Conservation (phyloP, 2,329 filamentous ascomycete species). For the Coleophoma crateriformis region DNA sequence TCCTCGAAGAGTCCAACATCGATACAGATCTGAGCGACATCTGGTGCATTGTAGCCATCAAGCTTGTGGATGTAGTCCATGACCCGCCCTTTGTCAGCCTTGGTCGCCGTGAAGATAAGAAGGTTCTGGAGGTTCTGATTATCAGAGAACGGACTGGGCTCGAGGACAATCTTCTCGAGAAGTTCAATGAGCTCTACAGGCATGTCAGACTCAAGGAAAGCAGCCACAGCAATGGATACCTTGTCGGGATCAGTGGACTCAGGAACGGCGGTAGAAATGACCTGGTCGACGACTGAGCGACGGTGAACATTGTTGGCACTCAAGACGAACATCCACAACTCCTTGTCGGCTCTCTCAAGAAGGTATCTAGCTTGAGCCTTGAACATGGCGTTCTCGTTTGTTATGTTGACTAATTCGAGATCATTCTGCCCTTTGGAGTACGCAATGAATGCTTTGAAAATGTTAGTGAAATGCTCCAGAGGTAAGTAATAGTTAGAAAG, state of each 20-base stretch:
- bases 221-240: slow-evolving; percentile 89
- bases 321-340: slow-evolving; percentile 93
- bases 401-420: slow-evolving; percentile 92
- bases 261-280: slow-evolving; percentile 90
- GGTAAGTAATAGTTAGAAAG: no score
- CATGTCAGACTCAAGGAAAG: slow-evolving; percentile 86
- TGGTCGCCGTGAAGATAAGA: slow-evolving; percentile 91
- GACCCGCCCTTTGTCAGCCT: slow-evolving; percentile 89
- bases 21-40: slow-evolving; percentile 90
- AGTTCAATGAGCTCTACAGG: slow-evolving; percentile 94
- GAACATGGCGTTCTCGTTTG: slow-evolving; percentile 99
- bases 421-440: slow-evolving; percentile 98
- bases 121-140: slow-evolving; percentile 96
- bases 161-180: slow-evolving; percentile 98
- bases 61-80: slow-evolving; percentile 96
- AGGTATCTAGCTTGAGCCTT: slow-evolving; percentile 94
- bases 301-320: slow-evolving; percentile 95
- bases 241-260: slow-evolving; percentile 90
- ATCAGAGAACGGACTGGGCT: slow-evolving; percentile 97
- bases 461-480: no score
- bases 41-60: slow-evolving; percentile 82
- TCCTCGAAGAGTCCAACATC: slow-evolving; percentile 94
- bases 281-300: slow-evolving; percentile 89
- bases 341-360: slow-evolving; percentile 79
- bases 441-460: no score